These are phyloP conservation scores for Apiotrichum mycotoxinovorans DNA, from an alignment of 1,284 basidiomycete species.

Conservation along the genomic window DNA sequence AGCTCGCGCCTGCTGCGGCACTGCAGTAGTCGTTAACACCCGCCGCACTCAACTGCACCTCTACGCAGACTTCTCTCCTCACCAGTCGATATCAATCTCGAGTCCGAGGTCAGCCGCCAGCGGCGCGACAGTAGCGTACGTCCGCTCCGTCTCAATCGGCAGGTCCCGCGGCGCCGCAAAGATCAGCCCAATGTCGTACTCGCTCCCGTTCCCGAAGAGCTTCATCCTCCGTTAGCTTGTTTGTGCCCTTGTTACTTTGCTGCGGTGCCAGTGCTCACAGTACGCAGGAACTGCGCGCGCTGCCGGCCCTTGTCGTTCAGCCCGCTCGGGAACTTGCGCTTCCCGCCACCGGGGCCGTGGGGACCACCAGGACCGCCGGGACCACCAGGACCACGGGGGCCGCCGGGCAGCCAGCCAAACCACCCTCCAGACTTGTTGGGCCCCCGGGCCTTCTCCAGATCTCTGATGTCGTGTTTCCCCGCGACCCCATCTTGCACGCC, in stretches of 20 bases:
- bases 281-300: conserved; percentile 25
- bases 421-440: background rate
- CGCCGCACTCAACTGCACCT: too few relatives aligned
- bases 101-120: conserved; percentile 27
- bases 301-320: conserved; percentile 24
- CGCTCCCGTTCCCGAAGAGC: conserved; percentile 27
- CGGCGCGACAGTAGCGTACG: conserved; percentile 29
- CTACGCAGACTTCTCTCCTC: background rate
- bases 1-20: too few relatives aligned
- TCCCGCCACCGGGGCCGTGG: background rate
- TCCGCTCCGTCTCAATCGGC: conserved; percentile 22
- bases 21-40: too few relatives aligned
- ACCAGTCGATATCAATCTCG: conserved; percentile 24
- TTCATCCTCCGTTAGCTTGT: conserved; percentile 1
- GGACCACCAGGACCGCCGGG: conserved; percentile 10
- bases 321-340: conserved; percentile 18
- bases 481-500: too few relatives aligned
- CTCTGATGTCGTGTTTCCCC: background rate
- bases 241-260: background rate
- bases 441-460: background rate
- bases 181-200: conserved; percentile 28
- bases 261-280: conserved; percentile 4
- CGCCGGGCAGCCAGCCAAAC: background rate
- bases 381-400: background rate
- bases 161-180: conserved; percentile 27